phyloP scores from a whole-genome alignment of 306 rosid genomes.

The Dalbergia oliveri region DNA sequence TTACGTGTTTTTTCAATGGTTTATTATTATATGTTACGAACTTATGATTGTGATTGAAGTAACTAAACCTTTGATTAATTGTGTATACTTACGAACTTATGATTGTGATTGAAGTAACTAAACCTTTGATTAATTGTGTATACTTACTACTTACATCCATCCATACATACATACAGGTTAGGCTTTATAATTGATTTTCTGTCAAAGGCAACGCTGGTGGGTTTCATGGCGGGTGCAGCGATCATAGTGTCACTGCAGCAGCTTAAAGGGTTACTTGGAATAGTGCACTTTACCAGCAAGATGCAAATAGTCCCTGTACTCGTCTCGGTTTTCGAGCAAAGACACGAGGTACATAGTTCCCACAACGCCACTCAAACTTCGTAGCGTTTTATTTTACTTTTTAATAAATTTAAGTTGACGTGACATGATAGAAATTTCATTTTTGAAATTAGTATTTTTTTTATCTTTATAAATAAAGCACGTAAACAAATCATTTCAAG shows the following conservation, averaged over 20 bases:
- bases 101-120: background rate
- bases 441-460: background rate
- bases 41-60: background rate
- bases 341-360: slow-evolving; percentile 62
- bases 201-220: slow-evolving; percentile 89
- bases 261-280: slow-evolving; percentile 92
- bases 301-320: slow-evolving; percentile 88
- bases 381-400: no score
- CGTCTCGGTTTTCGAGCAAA: slow-evolving; percentile 63
- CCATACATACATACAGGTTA: slow-evolving; percentile 54
- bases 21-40: background rate
- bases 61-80: no score
- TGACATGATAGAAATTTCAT: background rate
- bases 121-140: background rate
- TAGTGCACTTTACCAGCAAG: slow-evolving; percentile 76
- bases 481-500: background rate
- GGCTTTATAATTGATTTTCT: slow-evolving; percentile 95
- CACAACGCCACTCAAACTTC: no score
- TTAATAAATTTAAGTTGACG: background rate
- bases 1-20: background rate
- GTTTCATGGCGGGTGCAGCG: slow-evolving; percentile 96
- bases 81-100: no score
- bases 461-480: background rate
- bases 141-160: no score
- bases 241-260: slow-evolving; percentile 91